phyloP scores from a whole-genome alignment of 106 monocot genomes.

The Dioscorea zingiberensis region DNA sequence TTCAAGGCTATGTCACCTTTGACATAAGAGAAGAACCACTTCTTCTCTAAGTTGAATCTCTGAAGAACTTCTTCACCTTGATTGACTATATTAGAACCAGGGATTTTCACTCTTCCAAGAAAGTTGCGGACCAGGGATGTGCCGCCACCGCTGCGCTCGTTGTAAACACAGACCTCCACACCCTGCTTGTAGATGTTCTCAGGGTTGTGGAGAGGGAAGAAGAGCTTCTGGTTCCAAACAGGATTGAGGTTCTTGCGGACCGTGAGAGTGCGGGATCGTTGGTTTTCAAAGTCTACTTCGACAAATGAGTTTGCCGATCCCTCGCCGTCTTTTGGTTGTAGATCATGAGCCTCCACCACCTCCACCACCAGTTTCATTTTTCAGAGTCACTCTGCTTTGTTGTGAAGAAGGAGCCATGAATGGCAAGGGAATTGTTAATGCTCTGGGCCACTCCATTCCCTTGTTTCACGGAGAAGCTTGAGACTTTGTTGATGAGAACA shows the following conservation, averaged over 20 bases:
- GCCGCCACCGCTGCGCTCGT: conserved; percentile 43
- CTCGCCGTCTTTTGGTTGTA: conserved; percentile 58
- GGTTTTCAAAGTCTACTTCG: conserved; percentile 50
- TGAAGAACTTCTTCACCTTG: conserved; percentile 31
- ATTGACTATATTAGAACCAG: conserved; percentile 11
- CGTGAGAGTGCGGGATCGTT: conserved; percentile 24
- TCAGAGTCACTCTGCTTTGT: not conserved
- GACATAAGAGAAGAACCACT: conserved; percentile 41
- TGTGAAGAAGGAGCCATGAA: no score
- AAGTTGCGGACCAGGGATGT: conserved; percentile 38
- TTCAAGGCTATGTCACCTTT: conserved; percentile 42
- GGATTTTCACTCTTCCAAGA: conserved; percentile 36
- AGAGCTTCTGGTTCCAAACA: conserved; percentile 53
- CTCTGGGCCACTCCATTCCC: no score
- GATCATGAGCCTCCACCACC: conserved; percentile 44
- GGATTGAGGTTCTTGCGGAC: conserved; percentile 37
- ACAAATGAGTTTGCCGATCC: conserved; percentile 47
- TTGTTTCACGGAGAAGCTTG: no score
- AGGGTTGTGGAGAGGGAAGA: conserved; percentile 24
- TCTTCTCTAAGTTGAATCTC: conserved; percentile 37
- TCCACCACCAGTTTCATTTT: conserved; percentile 52
- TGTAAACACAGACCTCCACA: conserved; percentile 37
- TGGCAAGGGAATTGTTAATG: no score
- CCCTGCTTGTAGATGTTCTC: conserved; percentile 9
- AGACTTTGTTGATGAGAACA: no score